Evolutionary conservation across 1,284 basidiomycete species (phyloP).

Genomic region (Boletellus dicymbophilus): DNA sequence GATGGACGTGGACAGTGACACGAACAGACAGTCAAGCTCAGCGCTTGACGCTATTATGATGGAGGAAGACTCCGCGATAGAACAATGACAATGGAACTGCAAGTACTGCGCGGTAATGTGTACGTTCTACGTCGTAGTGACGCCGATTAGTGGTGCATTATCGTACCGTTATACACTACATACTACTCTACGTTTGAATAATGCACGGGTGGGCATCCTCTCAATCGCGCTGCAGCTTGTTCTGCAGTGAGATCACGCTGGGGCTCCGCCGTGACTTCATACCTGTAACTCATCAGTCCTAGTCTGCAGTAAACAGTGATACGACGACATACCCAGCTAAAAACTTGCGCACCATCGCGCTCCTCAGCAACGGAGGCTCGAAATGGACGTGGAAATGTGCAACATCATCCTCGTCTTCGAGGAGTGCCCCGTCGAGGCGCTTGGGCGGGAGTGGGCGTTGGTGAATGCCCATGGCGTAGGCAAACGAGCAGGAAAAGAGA

Average conservation of each 20-base stretch:
- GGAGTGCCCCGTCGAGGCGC: constrained; percentile 18
- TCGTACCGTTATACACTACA: no score
- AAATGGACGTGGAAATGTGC: constrained; percentile 93
- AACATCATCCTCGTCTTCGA: constrained; percentile 49
- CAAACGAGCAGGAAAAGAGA: constrained; percentile 84
- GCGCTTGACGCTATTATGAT: no score
- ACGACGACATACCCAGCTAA: constrained; percentile 73
- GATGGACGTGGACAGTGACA: no score
- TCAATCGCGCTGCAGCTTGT: constrained; percentile 76
- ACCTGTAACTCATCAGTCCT: constrained; percentile 46
- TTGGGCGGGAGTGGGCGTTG: constrained; percentile 67
- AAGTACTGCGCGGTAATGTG: no score
- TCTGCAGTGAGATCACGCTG: constrained; percentile 93
- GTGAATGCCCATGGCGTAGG: constrained; percentile 97
- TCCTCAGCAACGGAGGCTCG: constrained; percentile 84
- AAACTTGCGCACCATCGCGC: constrained; percentile 87
- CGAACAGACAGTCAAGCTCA: no score
- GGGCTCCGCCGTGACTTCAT: constrained; percentile 90
- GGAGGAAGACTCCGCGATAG: no score
- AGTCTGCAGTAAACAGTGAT: neutral
- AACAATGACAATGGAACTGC: no score
- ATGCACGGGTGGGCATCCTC: constrained; percentile 51
- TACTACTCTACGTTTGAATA: constrained; percentile 32
- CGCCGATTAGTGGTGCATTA: no score
- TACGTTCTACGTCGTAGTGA: no score